A percentile compares a stretch with the other conserved stretches of the same genome.
Conservation (phyloP, 208 protist genomes). For the Acanthamoeba lenticulata region DNA sequence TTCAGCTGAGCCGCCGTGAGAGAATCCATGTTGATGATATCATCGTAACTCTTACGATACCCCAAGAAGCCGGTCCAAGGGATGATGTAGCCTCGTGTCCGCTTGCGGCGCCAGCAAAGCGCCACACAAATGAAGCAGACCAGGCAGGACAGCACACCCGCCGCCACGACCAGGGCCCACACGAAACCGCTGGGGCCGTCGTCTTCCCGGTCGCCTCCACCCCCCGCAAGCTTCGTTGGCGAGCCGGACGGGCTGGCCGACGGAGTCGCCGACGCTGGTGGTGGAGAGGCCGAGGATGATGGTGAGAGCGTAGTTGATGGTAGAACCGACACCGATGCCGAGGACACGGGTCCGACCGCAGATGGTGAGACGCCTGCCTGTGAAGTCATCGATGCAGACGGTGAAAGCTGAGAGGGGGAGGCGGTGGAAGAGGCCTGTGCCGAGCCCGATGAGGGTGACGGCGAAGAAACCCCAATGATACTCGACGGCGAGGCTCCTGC, state of each 20-base stretch:
- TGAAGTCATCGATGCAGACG: no score
- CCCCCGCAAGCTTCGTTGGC: neutral
- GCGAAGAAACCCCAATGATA: neutral
- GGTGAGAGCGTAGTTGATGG: neutral
- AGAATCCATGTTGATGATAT: neutral
- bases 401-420: neutral
- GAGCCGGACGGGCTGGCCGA: neutral
- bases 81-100: neutral
- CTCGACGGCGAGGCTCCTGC: neutral
- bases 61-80: neutral
- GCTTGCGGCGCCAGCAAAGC: neutral
- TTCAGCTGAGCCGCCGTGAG: neutral
- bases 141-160: neutral
- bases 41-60: conserved; percentile 4
- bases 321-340: neutral
- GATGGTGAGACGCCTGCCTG: no score
- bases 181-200: neutral
- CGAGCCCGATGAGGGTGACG: neutral
- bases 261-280: neutral
- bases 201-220: neutral
- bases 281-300: neutral
- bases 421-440: neutral
- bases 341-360: neutral
- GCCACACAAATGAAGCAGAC: no score
- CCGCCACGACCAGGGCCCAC: neutral